These are phyloP conservation scores for Phytophthora uliginosa DNA, from an alignment of 352 stramenopile genomes.

Conservation along the genomic window DNA sequence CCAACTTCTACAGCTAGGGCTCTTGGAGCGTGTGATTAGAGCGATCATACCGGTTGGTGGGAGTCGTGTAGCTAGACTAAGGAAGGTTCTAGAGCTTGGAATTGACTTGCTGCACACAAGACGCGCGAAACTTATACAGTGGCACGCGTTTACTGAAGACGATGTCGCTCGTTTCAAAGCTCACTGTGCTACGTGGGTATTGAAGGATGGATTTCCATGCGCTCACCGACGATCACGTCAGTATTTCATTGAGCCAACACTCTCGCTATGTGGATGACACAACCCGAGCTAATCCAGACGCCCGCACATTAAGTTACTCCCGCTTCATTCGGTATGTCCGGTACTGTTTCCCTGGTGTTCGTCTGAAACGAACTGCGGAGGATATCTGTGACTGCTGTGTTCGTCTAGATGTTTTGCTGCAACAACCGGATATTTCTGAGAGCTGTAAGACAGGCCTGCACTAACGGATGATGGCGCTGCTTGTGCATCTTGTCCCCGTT, in stretches of 20 bases:
- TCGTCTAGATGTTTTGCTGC: conserved; percentile 12
- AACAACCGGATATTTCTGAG: conserved; percentile 5
- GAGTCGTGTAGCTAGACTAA: conserved; percentile 1
- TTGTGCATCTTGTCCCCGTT: conserved; percentile 16
- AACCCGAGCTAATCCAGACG: not conserved
- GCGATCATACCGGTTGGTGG: conserved; percentile 13
- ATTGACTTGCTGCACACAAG: conserved; percentile 2
- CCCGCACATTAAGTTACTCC: conserved; percentile 11
- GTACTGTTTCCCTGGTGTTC: conserved; percentile 14
- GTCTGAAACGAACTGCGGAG: conserved; percentile 12
- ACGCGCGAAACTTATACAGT: not conserved
- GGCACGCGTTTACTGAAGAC: conserved; percentile 14
- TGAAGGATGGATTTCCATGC: too few relatives aligned
- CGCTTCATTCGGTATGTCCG: conserved; percentile 18
- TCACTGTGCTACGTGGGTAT: too few relatives aligned
- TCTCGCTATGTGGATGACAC: conserved; percentile 4
- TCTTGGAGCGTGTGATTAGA: conserved; percentile 6
- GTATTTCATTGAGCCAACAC: conserved; percentile 20
- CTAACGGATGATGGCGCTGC: not conserved
- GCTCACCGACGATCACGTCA: too few relatives aligned
- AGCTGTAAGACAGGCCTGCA: conserved; percentile 5
- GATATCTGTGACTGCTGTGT: conserved; percentile 23
- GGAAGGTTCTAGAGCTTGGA: not conserved
- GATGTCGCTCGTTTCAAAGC: conserved; percentile 1
- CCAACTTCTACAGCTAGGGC: conserved; percentile 3